phyloP scores from a whole-genome alignment of 2,329 filamentous ascomycete species.

The Phialophora expanda region DNA sequence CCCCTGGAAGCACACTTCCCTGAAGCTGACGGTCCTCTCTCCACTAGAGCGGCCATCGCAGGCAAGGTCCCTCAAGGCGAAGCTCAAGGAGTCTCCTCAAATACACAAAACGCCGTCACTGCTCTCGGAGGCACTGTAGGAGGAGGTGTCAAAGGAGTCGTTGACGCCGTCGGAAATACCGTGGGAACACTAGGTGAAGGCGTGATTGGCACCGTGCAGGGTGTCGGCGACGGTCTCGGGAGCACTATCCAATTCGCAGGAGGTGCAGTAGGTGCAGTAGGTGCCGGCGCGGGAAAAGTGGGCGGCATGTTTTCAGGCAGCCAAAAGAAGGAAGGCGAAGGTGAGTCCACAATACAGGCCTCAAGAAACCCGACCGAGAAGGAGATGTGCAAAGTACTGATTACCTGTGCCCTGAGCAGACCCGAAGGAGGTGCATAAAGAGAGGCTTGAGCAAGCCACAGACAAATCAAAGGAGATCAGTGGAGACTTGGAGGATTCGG shows the following conservation, averaged over 20 bases:
- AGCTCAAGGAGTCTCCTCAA: slow-evolving; percentile 31
- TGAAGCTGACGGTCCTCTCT: background rate
- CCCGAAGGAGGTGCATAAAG: slow-evolving; percentile 22
- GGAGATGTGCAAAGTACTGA: background rate
- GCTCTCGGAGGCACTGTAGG: slow-evolving; percentile 35
- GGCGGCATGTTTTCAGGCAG: slow-evolving; percentile 29
- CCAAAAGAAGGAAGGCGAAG: slow-evolving; percentile 21
- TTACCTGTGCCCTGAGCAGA: slow-evolving; percentile 5
- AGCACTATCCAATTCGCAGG: slow-evolving; percentile 35
- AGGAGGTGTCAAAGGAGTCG: slow-evolving; percentile 36
- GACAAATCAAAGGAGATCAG: slow-evolving; percentile 27
- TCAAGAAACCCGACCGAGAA: background rate
- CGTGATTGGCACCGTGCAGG: slow-evolving; percentile 30
- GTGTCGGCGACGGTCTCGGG: slow-evolving; percentile 21
- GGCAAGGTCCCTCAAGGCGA: slow-evolving; percentile 31
- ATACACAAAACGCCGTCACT: slow-evolving; percentile 33
- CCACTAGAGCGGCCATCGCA: slow-evolving; percentile 27
- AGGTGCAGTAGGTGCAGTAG: slow-evolving; percentile 35
- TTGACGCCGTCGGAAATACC: slow-evolving; percentile 36
- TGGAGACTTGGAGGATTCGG: slow-evolving; percentile 16
- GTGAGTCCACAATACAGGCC: slow-evolving; percentile 7
- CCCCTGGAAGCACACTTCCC: background rate
- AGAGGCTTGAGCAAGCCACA: slow-evolving; percentile 25
- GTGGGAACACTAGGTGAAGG: slow-evolving; percentile 34
- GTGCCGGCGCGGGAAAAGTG: slow-evolving; percentile 33